phyloP scores from a whole-genome alignment of 2,329 filamentous ascomycete species.

The Bipolaris sorokiniana region DNA sequence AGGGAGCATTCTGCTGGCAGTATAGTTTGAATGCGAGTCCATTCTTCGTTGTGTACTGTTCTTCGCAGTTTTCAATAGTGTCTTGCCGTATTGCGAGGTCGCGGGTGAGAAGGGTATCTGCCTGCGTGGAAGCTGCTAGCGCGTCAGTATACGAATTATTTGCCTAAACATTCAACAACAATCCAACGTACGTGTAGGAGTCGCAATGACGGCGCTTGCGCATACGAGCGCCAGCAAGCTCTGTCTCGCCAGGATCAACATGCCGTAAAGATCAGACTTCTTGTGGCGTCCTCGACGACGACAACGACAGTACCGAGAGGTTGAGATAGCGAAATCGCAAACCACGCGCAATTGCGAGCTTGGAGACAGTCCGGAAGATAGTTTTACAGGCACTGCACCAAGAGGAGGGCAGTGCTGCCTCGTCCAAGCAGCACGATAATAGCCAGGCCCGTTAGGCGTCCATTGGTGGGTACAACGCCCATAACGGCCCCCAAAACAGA shows the following conservation, averaged over 20 bases:
- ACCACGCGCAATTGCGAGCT: neutral
- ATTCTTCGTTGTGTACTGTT: conserved; percentile 34
- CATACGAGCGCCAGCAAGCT: conserved; percentile 30
- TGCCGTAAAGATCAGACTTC: conserved; percentile 1
- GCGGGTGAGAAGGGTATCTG: conserved; percentile 18
- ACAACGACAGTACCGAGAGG: neutral
- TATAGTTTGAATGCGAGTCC: conserved; percentile 41
- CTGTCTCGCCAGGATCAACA: conserved; percentile 9
- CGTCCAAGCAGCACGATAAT: neutral
- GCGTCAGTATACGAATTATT: conserved; percentile 13
- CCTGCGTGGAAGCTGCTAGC: conserved; percentile 25
- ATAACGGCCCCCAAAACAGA: conserved; percentile 2
- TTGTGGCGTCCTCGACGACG: neutral
- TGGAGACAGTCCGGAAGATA: neutral
- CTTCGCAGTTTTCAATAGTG: conserved; percentile 22
- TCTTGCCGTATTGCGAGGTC: conserved; percentile 24
- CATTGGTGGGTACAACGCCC: neutral
- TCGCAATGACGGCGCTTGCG: conserved; percentile 31
- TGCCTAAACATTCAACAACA: neutral
- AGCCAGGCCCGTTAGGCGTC: neutral
- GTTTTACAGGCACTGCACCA: neutral
- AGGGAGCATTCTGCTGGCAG: conserved; percentile 38
- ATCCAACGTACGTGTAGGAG: conserved; percentile 28
- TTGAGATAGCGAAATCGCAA: neutral
- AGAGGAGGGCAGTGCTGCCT: neutral